Conservation (phyloP, 768 basidiomycete genomes). For the Termitomyces sp. region DNA sequence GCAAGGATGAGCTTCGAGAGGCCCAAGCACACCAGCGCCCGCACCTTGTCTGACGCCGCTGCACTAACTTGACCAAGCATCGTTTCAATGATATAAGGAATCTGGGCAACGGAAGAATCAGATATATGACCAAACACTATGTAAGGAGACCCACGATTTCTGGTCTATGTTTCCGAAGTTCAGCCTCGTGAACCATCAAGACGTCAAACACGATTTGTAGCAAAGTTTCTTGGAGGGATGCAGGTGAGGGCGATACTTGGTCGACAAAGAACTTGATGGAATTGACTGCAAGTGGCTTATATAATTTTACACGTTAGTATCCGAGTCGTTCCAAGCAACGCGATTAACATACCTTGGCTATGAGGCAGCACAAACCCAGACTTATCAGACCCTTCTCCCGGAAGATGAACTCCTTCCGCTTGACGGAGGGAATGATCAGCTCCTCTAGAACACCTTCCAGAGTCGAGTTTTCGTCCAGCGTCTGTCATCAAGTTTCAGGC, state of each 20-base stretch:
- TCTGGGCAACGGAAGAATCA: conserved; percentile 14
- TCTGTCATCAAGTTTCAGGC: conserved; percentile 32
- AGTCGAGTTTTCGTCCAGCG: conserved; percentile 68
- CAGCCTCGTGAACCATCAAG: conserved; percentile 76
- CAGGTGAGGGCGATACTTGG: conserved; percentile 60
- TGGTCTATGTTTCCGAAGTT: conserved; percentile 32
- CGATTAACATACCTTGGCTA: conserved; percentile 53
- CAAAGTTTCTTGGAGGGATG: conserved; percentile 64
- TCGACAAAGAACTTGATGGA: conserved; percentile 63
- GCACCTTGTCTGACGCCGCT: conserved; percentile 56
- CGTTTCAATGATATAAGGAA: conserved; percentile 20
- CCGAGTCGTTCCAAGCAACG: not conserved
- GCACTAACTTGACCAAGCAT: conserved; percentile 37
- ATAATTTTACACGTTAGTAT: not conserved
- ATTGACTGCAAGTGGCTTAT: conserved; percentile 29
- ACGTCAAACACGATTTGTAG: conserved; percentile 85
- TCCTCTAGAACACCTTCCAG: conserved; percentile 73
- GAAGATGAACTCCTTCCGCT: conserved; percentile 66
- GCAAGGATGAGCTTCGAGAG: conserved; percentile 83
- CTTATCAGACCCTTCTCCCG: conserved; percentile 67
- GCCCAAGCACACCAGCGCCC: conserved; percentile 74
- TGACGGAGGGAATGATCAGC: conserved; percentile 84
- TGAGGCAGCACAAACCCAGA: conserved; percentile 73
- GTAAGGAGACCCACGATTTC: conserved; percentile 20
- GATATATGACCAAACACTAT: not conserved